Base-by-base conservation (phyloP, 768 basidiomycete genomes). In the Coprinopsis marcescibilis region DNA sequence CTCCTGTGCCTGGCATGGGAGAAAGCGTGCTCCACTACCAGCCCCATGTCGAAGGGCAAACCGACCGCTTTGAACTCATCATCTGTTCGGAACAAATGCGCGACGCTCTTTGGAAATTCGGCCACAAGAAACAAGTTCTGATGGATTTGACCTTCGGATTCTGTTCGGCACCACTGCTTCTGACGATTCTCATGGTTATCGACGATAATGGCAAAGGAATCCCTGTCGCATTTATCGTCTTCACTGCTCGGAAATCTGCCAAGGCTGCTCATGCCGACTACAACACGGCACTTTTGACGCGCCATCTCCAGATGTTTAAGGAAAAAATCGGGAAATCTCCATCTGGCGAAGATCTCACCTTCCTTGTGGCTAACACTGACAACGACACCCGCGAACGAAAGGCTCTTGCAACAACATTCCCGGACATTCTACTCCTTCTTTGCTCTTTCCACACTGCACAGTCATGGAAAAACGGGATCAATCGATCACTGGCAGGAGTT, bases 361-460 rank as follows among this genome's bases (percentile, higher is more conserved):
- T 55, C 2, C 3, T 2, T 10, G 50, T 62, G 21, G 65, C 43
- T 12, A 59, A 40, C 24, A 67, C 65, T 1, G 62, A 67, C 46
- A 66, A 60, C 32, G 61, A 68, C 46, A 39, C 57, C 3, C 50
- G 56, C 3, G 64, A 66, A 43, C 53, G 59, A 4, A 33, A 20
- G 21, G 63, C 55, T 15, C 55, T 65, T 4, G 25, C 50, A 14
- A 21, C 24, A n/a, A 53, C 42, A 36, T 62, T 51, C 52, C 34
- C 32, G 1, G 29, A 27, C 12, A 46, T 65, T 35, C 29, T 48
- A 6, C 63, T 67, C n/a, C 23, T 70, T 3, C 55, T 68, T 2
- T 68, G 68, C 51, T 57, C 59, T 15, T 67, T 69, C 42, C 65
- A 69, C 51, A 48, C 56, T 19, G 61, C 60, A 52, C 65, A 67